Evolutionary conservation across 805 yeast genomes (phyloP).

Genomic region (Kluyveromyces dobzhanskii): DNA sequence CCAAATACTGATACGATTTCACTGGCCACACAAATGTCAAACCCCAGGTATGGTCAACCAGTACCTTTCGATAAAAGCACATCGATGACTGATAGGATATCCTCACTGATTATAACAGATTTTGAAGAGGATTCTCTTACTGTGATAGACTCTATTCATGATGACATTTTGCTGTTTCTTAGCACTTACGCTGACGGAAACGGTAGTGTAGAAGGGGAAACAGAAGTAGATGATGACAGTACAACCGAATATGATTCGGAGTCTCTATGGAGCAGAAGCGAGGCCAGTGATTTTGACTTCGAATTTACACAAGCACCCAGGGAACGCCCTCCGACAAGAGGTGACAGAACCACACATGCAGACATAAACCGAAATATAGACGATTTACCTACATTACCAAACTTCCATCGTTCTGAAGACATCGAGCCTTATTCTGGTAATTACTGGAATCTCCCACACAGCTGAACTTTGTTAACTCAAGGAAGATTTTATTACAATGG

Average conservation of each 20-base stretch:
- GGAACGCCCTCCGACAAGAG: neutral
- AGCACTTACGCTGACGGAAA: neutral
- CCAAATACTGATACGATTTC: too few species aligned
- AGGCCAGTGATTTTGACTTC: neutral
- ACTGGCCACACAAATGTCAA: too few species aligned
- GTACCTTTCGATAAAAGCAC: neutral
- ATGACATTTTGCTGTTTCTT: neutral
- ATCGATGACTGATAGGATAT: neutral
- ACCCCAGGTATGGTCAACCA: too few species aligned
- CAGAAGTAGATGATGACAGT: neutral
- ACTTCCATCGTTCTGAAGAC: too few species aligned
- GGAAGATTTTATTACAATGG: too few species aligned
- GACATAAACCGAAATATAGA: too few species aligned
- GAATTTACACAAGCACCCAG: neutral
- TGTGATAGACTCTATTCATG: neutral
- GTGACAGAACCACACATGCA: neutral
- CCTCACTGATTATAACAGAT: neutral
- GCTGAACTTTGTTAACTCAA: too few species aligned
- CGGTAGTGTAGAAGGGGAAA: neutral
- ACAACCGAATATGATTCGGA: neutral
- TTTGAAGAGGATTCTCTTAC: neutral
- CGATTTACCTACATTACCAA: too few species aligned
- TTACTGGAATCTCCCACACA: too few species aligned
- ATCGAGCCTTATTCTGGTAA: too few species aligned
- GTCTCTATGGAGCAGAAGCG: neutral